phyloP scores from a whole-genome alignment of 257 asterid genomes.

The Forsythia viridissima region DNA sequence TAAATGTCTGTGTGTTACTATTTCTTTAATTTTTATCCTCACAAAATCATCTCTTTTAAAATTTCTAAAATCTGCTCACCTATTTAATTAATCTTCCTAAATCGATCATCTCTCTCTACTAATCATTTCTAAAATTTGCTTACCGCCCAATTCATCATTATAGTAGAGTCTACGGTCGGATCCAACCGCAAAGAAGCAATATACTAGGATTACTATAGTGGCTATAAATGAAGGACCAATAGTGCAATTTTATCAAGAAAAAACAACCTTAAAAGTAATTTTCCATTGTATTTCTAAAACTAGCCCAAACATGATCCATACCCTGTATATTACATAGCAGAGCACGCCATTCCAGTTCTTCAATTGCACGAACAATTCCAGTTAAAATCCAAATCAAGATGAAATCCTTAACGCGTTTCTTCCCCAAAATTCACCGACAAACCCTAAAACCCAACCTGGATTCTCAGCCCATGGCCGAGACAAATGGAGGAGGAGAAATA shows the following conservation, averaged over 20 bases:
- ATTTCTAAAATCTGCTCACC: no score
- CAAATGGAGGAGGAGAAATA: slow-evolving; percentile 23
- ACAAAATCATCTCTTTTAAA: no score
- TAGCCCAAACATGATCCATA: neutral
- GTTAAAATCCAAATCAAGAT: neutral
- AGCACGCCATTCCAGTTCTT: neutral
- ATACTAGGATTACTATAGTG: no score
- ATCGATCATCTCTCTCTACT: no score
- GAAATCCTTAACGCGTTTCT: slow-evolving; percentile 16
- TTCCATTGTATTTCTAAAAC: neutral
- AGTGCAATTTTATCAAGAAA: neutral
- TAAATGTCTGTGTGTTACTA: no score
- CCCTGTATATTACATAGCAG: neutral
- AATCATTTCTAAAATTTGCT: no score
- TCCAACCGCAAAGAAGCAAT: no score
- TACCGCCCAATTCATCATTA: no score
- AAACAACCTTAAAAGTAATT: neutral
- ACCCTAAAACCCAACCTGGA: slow-evolving; percentile 10
- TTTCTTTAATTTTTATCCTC: no score
- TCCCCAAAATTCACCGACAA: slow-evolving; percentile 8
- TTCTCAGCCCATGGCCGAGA: slow-evolving; percentile 16
- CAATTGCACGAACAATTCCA: neutral
- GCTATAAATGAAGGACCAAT: neutral
- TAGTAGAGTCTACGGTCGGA: no score
- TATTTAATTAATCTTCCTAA: no score